Evolutionary conservation across 257 asterid genomes (phyloP), one percentile per base, ranked within the genome.

Genomic region (Plantago elongata): DNA sequence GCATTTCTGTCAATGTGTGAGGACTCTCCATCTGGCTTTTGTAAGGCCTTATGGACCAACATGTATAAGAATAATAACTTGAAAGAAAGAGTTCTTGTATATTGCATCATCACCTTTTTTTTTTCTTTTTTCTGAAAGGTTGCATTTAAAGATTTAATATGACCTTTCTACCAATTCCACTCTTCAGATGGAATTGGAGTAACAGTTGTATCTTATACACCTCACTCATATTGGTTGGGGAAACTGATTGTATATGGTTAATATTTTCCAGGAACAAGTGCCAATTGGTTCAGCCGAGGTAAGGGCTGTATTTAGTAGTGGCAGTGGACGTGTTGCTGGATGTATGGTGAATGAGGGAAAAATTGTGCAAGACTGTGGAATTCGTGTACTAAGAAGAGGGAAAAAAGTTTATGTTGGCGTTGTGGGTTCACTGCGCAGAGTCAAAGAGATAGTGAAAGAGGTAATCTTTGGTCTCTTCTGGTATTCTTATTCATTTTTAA

Each of bases 281-380:
- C 90, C 90, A 5, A 88, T 93, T 70, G 99, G 99, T 69, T 13
- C 74, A 69, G 99, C 96, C 38, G 94, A 85, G 66, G 92, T 93
- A 61, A 88, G 99, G 72, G 95, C 94, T 1, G 94, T 90, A 55
- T 93, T 93, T 77, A 89, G 85, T 73, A 93, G 97, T 56, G 99
- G 99, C 71, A 93, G 99, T 67, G 96, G 96, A 10, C 88, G 90
- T 42, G 99, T 84, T 69, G 99, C 99, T 68, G 99, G 99, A 55
- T 89, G 99, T 82, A 87, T 89, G 92, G 90, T 87, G 29, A 85
- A 83, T 0, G 97, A 93, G 67, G 99, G 99, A 44, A 93, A 89
- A 79, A 64, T 93, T 50, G 94, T 75, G 62, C 83, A 85, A 77
- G 96, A 74, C 58, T 89, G 87, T 72, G 99, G 99, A 50, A 71